A percentile compares a stretch with the other conserved stretches of the same genome.
These are phyloP conservation scores for Pouteria glomerata DNA, from an alignment of 148 eudicot genomes.

Conservation along the genomic window DNA sequence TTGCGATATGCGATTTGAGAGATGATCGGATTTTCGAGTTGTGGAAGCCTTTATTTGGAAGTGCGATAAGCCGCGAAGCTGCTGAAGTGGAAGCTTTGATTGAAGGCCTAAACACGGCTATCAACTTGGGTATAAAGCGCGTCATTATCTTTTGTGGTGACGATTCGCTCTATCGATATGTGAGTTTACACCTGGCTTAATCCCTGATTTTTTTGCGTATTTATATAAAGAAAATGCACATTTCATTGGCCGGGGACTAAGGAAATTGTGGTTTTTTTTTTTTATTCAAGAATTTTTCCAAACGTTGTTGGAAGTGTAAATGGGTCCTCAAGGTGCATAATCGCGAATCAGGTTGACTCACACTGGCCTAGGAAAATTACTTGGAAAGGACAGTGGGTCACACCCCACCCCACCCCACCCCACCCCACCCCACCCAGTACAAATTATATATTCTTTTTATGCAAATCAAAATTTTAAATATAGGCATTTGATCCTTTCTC, in stretches of 20 bases:
- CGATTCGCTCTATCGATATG: constrained; percentile 31
- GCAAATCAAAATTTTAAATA: too few relatives aligned
- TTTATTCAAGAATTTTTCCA: too few relatives aligned
- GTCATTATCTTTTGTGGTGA: constrained; percentile 31
- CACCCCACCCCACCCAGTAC: too few relatives aligned
- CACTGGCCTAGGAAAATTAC: too few relatives aligned
- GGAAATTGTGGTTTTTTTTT: background rate
- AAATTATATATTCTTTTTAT: too few relatives aligned
- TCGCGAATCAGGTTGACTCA: too few relatives aligned
- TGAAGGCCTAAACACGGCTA: constrained; percentile 49
- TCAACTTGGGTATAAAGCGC: constrained; percentile 41
- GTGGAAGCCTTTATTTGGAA: constrained; percentile 36
- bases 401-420: too few relatives aligned
- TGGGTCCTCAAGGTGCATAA: too few relatives aligned
- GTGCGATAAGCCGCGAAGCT: constrained; percentile 12
- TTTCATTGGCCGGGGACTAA: background rate
- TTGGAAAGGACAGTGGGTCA: too few relatives aligned
- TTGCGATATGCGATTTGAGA: constrained; percentile 47
- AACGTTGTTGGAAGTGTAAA: too few relatives aligned
- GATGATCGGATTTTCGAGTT: constrained; percentile 40
- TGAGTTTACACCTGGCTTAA: constrained; percentile 16
- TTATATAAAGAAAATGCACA: background rate
- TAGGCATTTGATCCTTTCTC: too few relatives aligned
- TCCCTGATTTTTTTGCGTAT: background rate
- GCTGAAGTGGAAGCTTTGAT: constrained; percentile 54